Percentiles rank a stretch among this genome's conserved stretches.
These are phyloP conservation scores for Phytophthora cactorum DNA, from an alignment of 352 stramenopile genomes.

Conservation along the genomic window DNA sequence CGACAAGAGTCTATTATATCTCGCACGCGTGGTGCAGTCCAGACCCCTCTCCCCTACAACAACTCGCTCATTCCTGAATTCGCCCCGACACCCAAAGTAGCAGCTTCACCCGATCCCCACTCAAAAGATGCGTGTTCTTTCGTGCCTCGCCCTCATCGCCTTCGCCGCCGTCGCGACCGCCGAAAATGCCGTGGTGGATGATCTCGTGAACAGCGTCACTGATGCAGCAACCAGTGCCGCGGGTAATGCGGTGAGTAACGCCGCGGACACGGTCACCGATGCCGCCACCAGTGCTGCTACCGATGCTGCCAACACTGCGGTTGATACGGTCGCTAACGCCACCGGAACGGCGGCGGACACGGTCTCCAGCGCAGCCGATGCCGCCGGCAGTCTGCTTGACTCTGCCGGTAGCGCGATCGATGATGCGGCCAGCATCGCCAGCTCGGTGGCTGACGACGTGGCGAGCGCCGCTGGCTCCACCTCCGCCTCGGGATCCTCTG, in stretches of 20 bases:
- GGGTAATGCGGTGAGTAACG: slow-evolving; percentile 10
- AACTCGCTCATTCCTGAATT: slow-evolving; percentile 27
- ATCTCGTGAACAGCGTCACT: slow-evolving; percentile 21
- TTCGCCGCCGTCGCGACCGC: slow-evolving; percentile 22
- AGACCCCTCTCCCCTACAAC: slow-evolving; percentile 8
- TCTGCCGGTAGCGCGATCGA: slow-evolving; percentile 13
- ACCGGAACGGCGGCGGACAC: slow-evolving; percentile 20
- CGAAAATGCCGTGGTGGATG: slow-evolving; percentile 13
- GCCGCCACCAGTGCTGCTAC: slow-evolving; percentile 9
- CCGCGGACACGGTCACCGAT: slow-evolving; percentile 8
- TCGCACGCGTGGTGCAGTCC: slow-evolving; percentile 8
- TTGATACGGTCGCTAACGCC: slow-evolving; percentile 20
- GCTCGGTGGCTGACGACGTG: slow-evolving; percentile 28
- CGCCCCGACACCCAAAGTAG: neutral
- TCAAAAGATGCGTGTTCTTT: slow-evolving; percentile 30
- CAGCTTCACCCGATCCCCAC: neutral
- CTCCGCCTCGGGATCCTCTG: slow-evolving; percentile 14
- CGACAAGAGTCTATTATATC: slow-evolving; percentile 7
- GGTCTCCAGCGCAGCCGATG: slow-evolving; percentile 17
- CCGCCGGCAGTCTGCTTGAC: slow-evolving; percentile 23
- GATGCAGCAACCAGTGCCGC: slow-evolving; percentile 22
- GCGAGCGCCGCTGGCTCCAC: slow-evolving; percentile 27
- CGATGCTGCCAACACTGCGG: slow-evolving; percentile 9
- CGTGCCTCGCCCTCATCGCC: slow-evolving; percentile 20
- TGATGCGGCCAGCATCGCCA: slow-evolving; percentile 21